phyloP scores from a whole-genome alignment of 306 rosid genomes.

The Boehmeria nivea region DNA sequence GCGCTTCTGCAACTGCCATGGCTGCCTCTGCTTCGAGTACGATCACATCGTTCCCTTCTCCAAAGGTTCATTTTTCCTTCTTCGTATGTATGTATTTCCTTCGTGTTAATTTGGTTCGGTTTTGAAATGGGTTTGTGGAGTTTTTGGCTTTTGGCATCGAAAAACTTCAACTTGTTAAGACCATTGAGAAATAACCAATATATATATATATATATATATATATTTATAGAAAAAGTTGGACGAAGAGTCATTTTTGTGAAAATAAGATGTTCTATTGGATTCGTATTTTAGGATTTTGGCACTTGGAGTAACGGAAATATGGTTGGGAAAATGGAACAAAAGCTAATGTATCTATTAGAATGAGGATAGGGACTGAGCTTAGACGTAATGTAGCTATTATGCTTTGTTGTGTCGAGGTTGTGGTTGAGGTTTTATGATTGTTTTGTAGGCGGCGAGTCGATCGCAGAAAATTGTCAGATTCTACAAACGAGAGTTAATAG shows the following conservation, averaged over 20 bases:
- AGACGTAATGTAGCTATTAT: too few relatives aligned
- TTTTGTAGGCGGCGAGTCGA: conserved; percentile 79
- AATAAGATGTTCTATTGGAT: too few relatives aligned
- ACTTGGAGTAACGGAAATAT: neutral
- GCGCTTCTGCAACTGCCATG: conserved; percentile 83
- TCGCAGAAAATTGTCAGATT: conserved; percentile 79
- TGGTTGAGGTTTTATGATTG: conserved; percentile 16
- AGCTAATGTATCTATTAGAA: neutral
- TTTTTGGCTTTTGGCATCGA: neutral
- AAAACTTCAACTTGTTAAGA: too few relatives aligned
- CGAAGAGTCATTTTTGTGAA: too few relatives aligned
- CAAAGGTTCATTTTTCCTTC: conserved; percentile 43
- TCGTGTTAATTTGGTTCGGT: conserved; percentile 4
- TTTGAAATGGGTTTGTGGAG: conserved; percentile 3
- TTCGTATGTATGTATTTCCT: neutral
- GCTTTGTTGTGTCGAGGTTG: neutral
- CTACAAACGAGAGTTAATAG: conserved; percentile 92
- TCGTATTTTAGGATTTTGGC: neutral
- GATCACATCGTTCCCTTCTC: conserved; percentile 87
- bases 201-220: too few relatives aligned
- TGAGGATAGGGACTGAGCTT: neutral
- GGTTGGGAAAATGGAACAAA: neutral
- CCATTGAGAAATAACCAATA: too few relatives aligned
- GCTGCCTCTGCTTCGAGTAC: conserved; percentile 93
- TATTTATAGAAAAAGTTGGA: too few relatives aligned